Evolutionary conservation across 805 yeast species (phyloP), one percentile per base, ranked within the genome.

Genomic region (Saccharomyces jurei): DNA sequence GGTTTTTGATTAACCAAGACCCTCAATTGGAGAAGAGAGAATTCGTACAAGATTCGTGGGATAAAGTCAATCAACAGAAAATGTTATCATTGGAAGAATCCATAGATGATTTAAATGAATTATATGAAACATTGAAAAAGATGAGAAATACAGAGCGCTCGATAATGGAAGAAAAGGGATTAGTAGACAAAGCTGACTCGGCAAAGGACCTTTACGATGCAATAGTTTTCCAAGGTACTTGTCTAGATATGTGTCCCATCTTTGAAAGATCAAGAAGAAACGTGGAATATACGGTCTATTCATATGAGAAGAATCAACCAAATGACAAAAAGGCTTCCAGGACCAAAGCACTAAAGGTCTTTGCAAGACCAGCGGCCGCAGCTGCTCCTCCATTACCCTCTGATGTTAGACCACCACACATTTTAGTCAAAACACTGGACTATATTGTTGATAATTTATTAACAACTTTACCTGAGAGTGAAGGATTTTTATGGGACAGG

Each of bases 341-440:
- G 29, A 64, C 64, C 0, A 73, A 76, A 48, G 96, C 97, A 0
- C 80, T 94, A 6, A 94, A 94, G 70, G 95, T 96, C 1, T 94
- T 94, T 66, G 87, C 96, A 25, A 77, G 99, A 62, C 97, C 99
- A 0, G 96, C 96, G 17, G 97, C 98, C 0, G 99, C 98, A 6
- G 97, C 94, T 62, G 96, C 97, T 1, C 98, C 97, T 1, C 96
- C 98, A 2, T 74, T 94, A 55, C 99, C 99, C 0, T 89, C 97
- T 1, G 99, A 94, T 68, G 99, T 94, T 3, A 77, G 99, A 57
- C 96, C 99, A 1, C 99, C 99, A 0, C 79, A 78, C 53, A 75
- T 91, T 1, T 71, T 94, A 27, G 78, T 77, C 11, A 63, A 75
- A 36, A 84, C 97, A 0, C 71, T 94, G 56, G 77, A 86, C 56